Base-by-base conservation (phyloP, 2,329 filamentous ascomycete genomes). In the Pestalotiopsis sp. region DNA sequence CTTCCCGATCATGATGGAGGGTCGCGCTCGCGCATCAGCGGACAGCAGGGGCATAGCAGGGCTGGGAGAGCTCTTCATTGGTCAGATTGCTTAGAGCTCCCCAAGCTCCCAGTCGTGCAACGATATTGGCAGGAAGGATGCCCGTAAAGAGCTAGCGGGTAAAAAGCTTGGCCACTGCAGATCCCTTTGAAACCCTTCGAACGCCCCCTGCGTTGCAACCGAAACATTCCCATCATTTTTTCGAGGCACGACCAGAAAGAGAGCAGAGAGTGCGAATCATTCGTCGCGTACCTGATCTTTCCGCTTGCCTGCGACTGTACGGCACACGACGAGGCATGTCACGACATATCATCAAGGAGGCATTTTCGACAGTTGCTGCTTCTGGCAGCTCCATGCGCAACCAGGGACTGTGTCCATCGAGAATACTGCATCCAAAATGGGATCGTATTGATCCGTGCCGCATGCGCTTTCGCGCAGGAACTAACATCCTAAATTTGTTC, bases 131-230 rank as follows among this genome's bases (percentile, higher is more conserved):
- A 20, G 7, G 6, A 52, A 52, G 44, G 44, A 9, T 52, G 56
- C 11, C 61, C 61, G 39, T 11, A 35, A 48, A 39, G 2, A 30
- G 62, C 30, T 65, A 65, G 62, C n/a, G 13, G 35, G 9, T 2
- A 24, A 65, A 65, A 65, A 65, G 62, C 62, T 65, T 65, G 48
- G 62, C 62, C 62, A 65, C 44, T 55, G 62, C 40, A 35, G 62
- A 65, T 65, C 44, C 60, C 35, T 30, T 65, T 44, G 52, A 65
- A 65, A 44, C 39, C 40, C 14, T 56, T 65, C 35, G 59, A 22
- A 48, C n/a, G 26, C 58, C 62, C 62, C 40, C 62, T 65, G 62
- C 62, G 62, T 44, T n/a, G 20, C 11, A 65, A 57, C n/a, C 62
- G 62, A 65, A 65, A 65, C 62, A 64, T 64, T 35, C 17, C 30